Percentiles rank a stretch among this genome's conserved stretches.
These are phyloP conservation scores for Sporothrix mexicana DNA, from an alignment of 2,329 filamentous ascomycete genomes.

Conservation along the genomic window DNA sequence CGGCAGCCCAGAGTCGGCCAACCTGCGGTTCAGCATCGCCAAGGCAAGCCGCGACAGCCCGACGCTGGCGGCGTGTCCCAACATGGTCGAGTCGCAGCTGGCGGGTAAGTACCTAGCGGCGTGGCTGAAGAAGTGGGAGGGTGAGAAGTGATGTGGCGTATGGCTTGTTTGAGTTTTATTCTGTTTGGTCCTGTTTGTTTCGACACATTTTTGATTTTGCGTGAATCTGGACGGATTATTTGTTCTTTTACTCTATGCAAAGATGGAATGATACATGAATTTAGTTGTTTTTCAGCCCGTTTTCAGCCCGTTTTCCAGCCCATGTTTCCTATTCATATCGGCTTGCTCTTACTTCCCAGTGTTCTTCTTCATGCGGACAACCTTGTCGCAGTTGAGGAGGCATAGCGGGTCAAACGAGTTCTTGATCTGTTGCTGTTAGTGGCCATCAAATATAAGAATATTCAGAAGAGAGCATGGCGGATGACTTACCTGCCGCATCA, in stretches of 20 bases:
- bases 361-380: conserved; percentile 65
- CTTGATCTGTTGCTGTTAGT: conserved; percentile 60
- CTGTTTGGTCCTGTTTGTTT: background rate
- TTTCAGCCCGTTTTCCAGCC: too few relatives aligned
- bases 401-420: conserved; percentile 77
- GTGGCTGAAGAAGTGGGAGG: conserved; percentile 35
- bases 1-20: conserved; percentile 10
- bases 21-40: conserved; percentile 32
- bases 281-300: too few relatives aligned
- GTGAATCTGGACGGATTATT: background rate
- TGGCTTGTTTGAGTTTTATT: background rate
- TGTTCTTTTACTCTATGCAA: background rate
- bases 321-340: background rate
- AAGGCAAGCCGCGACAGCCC: conserved; percentile 34
- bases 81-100: conserved; percentile 31
- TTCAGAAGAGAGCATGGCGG: background rate
- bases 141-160: background rate
- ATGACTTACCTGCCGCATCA: conserved; percentile 69
- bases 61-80: conserved; percentile 31
- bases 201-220: background rate
- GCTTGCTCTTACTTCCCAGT: conserved; percentile 45
- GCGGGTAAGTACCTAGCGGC: conserved; percentile 33
- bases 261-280: background rate
- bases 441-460: background rate
- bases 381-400: conserved; percentile 72